Evolutionary conservation across 2,329 filamentous ascomycete genomes (phyloP).

Genomic region (Ilyonectria robusta): DNA sequence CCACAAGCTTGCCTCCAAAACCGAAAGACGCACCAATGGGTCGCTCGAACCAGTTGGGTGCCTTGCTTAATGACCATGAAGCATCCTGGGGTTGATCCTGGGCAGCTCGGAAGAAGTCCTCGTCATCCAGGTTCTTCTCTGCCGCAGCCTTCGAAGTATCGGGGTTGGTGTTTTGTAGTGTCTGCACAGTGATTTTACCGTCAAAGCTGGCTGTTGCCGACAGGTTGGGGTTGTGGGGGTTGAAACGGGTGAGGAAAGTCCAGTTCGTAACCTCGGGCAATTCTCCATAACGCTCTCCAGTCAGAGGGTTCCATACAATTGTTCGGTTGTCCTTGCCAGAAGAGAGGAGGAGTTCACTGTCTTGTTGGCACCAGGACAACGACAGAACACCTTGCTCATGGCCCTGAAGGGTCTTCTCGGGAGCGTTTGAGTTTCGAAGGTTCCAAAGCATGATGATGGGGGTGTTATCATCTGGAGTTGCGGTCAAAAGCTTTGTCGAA

Average conservation of each 20-base stretch:
- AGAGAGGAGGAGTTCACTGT: constrained; percentile 89
- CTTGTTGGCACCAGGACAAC: constrained; percentile 94
- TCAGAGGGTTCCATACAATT: constrained; percentile 96
- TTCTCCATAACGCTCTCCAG: constrained; percentile 88
- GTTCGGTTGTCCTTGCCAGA: constrained; percentile 98
- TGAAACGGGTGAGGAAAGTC: constrained; percentile 96
- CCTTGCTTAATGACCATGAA: constrained; percentile 87
- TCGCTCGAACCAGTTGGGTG: constrained; percentile 91
- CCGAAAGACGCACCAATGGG: constrained; percentile 92
- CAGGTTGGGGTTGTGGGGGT: constrained; percentile 91
- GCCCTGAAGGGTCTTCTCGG: constrained; percentile 89
- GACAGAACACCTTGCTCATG: constrained; percentile 96
- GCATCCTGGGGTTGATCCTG: constrained; percentile 92
- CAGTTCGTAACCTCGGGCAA: constrained; percentile 99
- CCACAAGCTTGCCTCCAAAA: constrained; percentile 93
- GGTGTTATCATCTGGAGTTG: constrained; percentile 88
- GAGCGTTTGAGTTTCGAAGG: constrained; percentile 94
- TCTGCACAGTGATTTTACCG: constrained; percentile 94
- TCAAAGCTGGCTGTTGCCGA: constrained; percentile 97
- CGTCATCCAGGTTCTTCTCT: constrained; percentile 83
- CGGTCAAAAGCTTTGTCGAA: constrained; percentile 93
- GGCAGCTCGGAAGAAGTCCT: constrained; percentile 96
- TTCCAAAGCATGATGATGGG: constrained; percentile 96
- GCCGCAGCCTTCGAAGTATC: constrained; percentile 77
- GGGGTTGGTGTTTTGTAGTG: constrained; percentile 92